Evolutionary conservation across 768 basidiomycete genomes (phyloP), one percentile per base, ranked within the genome.

Genomic region (Serendipita sp.): DNA sequence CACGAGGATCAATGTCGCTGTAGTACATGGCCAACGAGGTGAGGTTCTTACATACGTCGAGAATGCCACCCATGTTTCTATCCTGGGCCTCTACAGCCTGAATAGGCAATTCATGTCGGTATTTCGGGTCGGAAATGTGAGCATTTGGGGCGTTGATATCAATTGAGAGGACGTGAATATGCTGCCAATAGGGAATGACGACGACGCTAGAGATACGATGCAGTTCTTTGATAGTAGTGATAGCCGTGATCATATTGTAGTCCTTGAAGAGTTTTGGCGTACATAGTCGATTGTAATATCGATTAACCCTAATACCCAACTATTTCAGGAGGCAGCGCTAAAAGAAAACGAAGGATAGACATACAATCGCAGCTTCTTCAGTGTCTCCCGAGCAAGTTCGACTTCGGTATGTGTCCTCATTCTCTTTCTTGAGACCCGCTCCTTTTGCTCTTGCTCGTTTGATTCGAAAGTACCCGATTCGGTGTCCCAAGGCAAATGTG

Each of bases 11-110:
- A n/a, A 31, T n/a, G 48, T 18, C 48, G 8, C 29, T 50, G 13
- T 60, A 60, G 55, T 60, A 60, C 27, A 60, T 11, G 36, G 55
- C 55, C 55, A 60, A 60, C 36, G 55, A 60, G 8, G 55, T 60
- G 27, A 37, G 16, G 33, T 60, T 60, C 1, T 1, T 4, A 34
- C 18, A 60, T 4, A 34, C 33, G 55, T 2, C 27, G 27, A 60
- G 55, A 10, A 34, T 60, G 2, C 16, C 33, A 34, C 16, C 29
- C 27, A 60, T 27, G 29, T 40, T 5, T 13, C 6, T 40, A 40
- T 40, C 40, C 40, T 40, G 40, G 6, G 40, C 40, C 5, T 13
- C 13, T 5, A 40, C 13, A 31, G 33, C 36, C 31, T 10, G 27
- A 10, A 31, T 10, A 29, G 34, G 55, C 55, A 10, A 31, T 5